A percentile compares a stretch with the other conserved stretches of the same genome.
Conservation (phyloP, 2,329 filamentous ascomycete genomes). For the Aschersonia sp. region DNA sequence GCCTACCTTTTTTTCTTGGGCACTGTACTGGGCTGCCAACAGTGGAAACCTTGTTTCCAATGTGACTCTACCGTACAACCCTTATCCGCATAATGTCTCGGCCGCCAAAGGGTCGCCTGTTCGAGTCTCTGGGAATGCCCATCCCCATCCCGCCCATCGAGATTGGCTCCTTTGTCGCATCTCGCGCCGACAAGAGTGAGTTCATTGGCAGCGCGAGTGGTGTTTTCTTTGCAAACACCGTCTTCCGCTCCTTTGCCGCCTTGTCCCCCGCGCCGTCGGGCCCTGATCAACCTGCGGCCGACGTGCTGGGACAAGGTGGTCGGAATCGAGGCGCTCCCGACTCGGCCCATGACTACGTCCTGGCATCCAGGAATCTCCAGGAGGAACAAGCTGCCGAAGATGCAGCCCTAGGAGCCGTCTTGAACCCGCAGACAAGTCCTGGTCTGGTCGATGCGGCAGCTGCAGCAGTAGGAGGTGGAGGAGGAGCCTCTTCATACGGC, state of each 20-base stretch:
- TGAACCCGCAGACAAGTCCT: background rate
- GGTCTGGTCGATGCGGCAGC: background rate
- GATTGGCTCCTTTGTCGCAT: background rate
- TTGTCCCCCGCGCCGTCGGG: constrained; percentile 5
- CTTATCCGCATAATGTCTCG: background rate
- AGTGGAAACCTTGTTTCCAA: background rate
- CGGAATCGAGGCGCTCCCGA: constrained; percentile 3
- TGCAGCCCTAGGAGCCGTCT: background rate
- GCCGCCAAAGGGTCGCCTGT: background rate
- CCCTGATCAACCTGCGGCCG: background rate
- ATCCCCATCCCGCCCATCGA: background rate
- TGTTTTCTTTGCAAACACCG: constrained; percentile 38
- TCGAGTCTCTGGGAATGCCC: background rate
- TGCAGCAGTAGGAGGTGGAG: background rate
- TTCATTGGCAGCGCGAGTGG: constrained; percentile 38
- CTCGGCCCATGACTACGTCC: constrained; percentile 8
- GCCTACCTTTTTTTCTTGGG: no score
- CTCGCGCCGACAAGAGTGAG: constrained; percentile 18
- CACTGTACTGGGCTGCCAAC: no score
- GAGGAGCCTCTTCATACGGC: background rate
- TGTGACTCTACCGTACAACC: background rate
- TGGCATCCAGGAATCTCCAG: constrained; percentile 3
- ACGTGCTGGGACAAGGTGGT: background rate
- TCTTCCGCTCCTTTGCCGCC: constrained; percentile 32
- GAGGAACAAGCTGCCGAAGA: background rate